A percentile compares a stretch with the other conserved stretches of the same genome.
These are phyloP conservation scores for Drechslerella dactyloides DNA, from an alignment of 2,329 filamentous ascomycete genomes.

Conservation along the genomic window DNA sequence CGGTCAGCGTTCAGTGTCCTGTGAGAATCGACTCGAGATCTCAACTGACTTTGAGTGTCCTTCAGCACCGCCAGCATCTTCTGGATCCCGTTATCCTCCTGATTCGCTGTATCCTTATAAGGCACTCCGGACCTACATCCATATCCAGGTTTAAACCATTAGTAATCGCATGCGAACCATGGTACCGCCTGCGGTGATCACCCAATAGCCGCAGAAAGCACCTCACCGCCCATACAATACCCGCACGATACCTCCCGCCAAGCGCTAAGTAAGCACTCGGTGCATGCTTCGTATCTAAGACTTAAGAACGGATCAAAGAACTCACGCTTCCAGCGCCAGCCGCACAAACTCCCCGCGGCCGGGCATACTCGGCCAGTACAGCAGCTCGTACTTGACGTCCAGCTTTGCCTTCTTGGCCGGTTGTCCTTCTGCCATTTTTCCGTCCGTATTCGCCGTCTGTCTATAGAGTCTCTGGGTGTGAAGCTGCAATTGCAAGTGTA, in stretches of 20 bases:
- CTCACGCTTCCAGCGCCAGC: conserved; percentile 70
- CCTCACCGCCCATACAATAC: background rate
- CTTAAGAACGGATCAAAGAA: conserved; percentile 65
- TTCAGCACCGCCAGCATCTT: conserved; percentile 15
- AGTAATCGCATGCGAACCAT: conserved; percentile 56
- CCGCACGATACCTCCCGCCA: background rate
- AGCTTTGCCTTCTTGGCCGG: conserved; percentile 26
- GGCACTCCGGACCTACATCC: conserved; percentile 47
- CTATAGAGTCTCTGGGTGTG: background rate
- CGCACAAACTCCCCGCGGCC: conserved; percentile 78
- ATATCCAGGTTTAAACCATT: conserved; percentile 60
- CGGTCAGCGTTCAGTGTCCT: background rate
- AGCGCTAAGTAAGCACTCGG: conserved; percentile 59
- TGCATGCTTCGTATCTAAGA: conserved; percentile 56
- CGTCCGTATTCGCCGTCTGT: too few relatives aligned
- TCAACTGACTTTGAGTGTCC: background rate
- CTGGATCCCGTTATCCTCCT: conserved; percentile 59
- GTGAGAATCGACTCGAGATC: background rate
- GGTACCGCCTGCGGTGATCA: background rate
- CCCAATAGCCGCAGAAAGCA: too few relatives aligned
- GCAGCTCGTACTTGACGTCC: conserved; percentile 60
- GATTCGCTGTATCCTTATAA: conserved; percentile 55
- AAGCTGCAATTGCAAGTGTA: background rate
- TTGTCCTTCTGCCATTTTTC: conserved; percentile 16
- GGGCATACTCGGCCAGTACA: conserved; percentile 75